Conservation (phyloP, 1,284 basidiomycete genomes). For the Heliocybe sulcata region DNA sequence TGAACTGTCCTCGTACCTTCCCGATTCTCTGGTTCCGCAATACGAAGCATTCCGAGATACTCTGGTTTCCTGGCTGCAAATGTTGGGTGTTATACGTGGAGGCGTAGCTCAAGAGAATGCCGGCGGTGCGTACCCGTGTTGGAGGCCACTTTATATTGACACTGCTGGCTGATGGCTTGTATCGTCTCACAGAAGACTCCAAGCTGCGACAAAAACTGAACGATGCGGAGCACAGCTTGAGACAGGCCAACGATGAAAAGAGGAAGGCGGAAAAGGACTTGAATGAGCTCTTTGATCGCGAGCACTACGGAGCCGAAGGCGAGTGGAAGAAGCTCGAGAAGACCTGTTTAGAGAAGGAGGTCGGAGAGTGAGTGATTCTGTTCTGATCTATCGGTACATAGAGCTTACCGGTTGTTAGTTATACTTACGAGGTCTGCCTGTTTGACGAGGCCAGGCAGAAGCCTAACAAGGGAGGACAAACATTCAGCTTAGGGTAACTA, state of each 20-base stretch:
- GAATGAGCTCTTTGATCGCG: constrained; percentile 51
- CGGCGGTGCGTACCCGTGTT: constrained; percentile 21
- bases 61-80: constrained; percentile 58
- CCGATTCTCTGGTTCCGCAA: constrained; percentile 71
- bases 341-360: constrained; percentile 74
- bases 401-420: constrained; percentile 39
- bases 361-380: constrained; percentile 71
- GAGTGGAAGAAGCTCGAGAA: constrained; percentile 96
- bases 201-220: constrained; percentile 59
- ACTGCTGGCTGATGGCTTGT: background rate
- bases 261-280: constrained; percentile 46
- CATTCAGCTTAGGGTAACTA: constrained; percentile 81
- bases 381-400: background rate
- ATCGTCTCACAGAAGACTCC: constrained; percentile 34
- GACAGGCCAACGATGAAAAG: constrained; percentile 36
- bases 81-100: constrained; percentile 52
- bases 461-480: constrained; percentile 74
- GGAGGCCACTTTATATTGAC: constrained; percentile 1
- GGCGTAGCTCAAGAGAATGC: constrained; percentile 26
- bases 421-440: constrained; percentile 95
- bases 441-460: constrained; percentile 88
- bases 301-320: constrained; percentile 74
- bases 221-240: constrained; percentile 50
- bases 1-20: constrained; percentile 80
- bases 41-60: constrained; percentile 69